Evolutionary conservation across 2,329 filamentous ascomycete genomes (phyloP).

Genomic region (Aspergillus unguis): DNA sequence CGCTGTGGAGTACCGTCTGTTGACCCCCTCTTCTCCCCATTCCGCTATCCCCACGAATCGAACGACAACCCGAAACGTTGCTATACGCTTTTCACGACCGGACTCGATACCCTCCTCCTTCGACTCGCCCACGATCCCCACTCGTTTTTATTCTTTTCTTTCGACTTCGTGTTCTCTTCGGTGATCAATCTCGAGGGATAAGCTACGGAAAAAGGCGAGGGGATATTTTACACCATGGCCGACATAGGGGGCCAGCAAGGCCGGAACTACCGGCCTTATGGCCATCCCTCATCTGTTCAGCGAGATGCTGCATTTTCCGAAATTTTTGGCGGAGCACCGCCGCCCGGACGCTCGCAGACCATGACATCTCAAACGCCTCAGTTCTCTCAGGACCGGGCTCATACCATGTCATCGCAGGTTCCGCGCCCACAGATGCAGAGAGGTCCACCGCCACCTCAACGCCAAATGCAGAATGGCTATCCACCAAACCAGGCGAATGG

Average conservation of each 20-base stretch:
- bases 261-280: conserved; percentile 57
- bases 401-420: conserved; percentile 67
- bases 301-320: conserved; percentile 94
- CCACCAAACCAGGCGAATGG: conserved; percentile 33
- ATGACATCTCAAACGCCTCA: conserved; percentile 78
- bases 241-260: conserved; percentile 63
- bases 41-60: conserved; percentile 30
- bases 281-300: conserved; percentile 57
- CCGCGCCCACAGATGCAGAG: conserved; percentile 44
- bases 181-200: conserved; percentile 5
- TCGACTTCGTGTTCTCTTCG: conserved; percentile 9
- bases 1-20: conserved; percentile 21
- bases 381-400: conserved; percentile 65
- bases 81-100: conserved; percentile 34
- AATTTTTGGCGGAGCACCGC: conserved; percentile 86
- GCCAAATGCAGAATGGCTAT: conserved; percentile 46
- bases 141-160: conserved; percentile 6
- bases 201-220: conserved; percentile 8
- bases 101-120: conserved; percentile 22
- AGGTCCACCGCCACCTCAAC: conserved; percentile 40
- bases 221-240: conserved; percentile 49
- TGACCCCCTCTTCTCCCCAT: conserved; percentile 18
- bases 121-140: conserved; percentile 8
- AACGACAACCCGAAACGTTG: conserved; percentile 32
- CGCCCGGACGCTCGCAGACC: conserved; percentile 85